Base-by-base conservation (phyloP, 2,329 filamentous ascomycete genomes). In the Botrytis porri region DNA sequence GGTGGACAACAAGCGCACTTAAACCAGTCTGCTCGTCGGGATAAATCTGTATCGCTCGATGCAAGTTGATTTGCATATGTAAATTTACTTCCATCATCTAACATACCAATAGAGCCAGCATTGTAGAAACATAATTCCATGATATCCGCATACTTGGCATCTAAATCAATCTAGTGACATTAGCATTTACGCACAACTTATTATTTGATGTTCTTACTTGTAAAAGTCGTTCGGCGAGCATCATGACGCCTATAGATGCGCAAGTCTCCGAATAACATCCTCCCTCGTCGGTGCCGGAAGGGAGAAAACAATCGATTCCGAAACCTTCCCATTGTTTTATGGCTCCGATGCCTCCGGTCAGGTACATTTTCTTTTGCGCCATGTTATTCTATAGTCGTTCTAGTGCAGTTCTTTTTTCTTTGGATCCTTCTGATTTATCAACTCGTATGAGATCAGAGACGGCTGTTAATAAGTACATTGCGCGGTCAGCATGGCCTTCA, bases 221-320 rank as follows among this genome's bases (percentile, higher is more conserved):
- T 0, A 90, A 80, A 14, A 90, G 77, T 8, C 88, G 81, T 74
- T 90, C 86, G 0, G 87, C 87, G 1, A 89, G 81, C 86, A 90
- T 88, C 82, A 89, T 87, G 3, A 88, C 84, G 10, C 86, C 88
- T 74, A 90, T 89, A 0, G 85, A 84, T 1, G 88, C 88, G 77
- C 87, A 90, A 0, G 88, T 90, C 79, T 90, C 88, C 2, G 87
- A 84, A 78, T 90, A 90, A 76, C 88, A 90, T 3, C 88, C 88
- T 6, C 88, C 88, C 74, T 89, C 88, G 73, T 89, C 88, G 0
- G 86, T 86, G 2, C 85, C 83, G 60, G 89, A 87, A 1, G 87
- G 88, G 8, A 90, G 81, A 78, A 88, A 88, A 77, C 89, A 88
- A 74, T 88, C 84, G 59, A 85, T 82, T 0, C 87, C 88, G 77